A percentile compares a stretch with the other conserved stretches of the same genome.
phyloP scores from a whole-genome alignment of 108 stramenopile genomes.

The Fragilaria crotonensis region DNA sequence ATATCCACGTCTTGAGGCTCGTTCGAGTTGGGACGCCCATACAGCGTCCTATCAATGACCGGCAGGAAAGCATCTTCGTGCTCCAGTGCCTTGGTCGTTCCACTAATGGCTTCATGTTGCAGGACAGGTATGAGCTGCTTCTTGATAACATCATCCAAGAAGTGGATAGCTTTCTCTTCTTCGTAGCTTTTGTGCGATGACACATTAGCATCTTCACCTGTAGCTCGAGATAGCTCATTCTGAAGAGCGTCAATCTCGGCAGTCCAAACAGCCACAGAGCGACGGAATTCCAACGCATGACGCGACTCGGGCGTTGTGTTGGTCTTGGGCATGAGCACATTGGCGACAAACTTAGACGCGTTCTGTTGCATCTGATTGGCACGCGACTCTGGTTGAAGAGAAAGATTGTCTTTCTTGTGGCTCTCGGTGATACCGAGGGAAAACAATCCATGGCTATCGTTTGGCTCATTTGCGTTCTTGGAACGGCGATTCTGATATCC shows the following conservation, averaged over 20 bases:
- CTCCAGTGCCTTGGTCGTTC: constrained; percentile 72
- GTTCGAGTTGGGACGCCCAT: constrained; percentile 53
- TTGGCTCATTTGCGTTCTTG: constrained; percentile 8
- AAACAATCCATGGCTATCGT: constrained; percentile 48
- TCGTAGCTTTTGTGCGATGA: constrained; percentile 37
- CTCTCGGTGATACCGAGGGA: constrained; percentile 51
- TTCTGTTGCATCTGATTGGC: constrained; percentile 49
- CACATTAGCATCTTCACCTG: constrained; percentile 54
- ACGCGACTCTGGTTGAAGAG: constrained; percentile 12
- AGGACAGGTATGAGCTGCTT: constrained; percentile 70
- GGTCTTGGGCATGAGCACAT: constrained; percentile 66
- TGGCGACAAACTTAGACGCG: constrained; percentile 52
- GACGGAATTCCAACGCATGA: constrained; percentile 73
- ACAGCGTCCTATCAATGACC: constrained; percentile 52
- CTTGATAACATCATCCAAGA: constrained; percentile 76
- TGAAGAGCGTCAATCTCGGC: constrained; percentile 42
- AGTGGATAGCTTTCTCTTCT: constrained; percentile 62
- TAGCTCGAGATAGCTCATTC: constrained; percentile 47
- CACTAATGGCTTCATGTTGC: constrained; percentile 82
- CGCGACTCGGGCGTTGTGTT: constrained; percentile 56
- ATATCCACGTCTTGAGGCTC: constrained; percentile 79
- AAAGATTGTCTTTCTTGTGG: constrained; percentile 11
- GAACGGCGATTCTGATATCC: not conserved
- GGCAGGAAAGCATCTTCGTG: constrained; percentile 81
- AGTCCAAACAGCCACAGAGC: constrained; percentile 63